phyloP scores from a whole-genome alignment of 495 filamentous ascomycete genomes.

The Lasiosphaeria ovina region DNA sequence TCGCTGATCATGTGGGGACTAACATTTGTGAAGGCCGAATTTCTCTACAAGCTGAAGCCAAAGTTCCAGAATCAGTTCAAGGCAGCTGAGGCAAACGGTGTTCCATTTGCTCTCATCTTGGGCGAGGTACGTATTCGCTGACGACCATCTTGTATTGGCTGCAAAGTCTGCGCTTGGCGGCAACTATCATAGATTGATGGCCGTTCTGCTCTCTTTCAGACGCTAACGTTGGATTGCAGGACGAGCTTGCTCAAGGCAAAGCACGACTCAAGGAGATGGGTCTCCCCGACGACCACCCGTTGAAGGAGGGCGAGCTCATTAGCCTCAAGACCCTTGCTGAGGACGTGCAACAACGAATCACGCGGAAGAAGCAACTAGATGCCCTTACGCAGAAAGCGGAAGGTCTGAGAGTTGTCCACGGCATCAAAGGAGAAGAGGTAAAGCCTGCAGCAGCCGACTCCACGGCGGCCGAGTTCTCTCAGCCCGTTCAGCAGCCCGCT shows the following conservation, averaged over 20 bases:
- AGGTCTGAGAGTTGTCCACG: slow-evolving; percentile 39
- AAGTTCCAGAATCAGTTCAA: slow-evolving; percentile 80
- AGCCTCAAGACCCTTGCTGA: slow-evolving; percentile 53
- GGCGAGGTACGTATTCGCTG: slow-evolving; percentile 42
- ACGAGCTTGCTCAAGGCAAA: slow-evolving; percentile 73
- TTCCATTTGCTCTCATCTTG: slow-evolving; percentile 79
- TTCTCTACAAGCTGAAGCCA: slow-evolving; percentile 75
- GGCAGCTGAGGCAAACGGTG: slow-evolving; percentile 56
- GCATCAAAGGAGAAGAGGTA: slow-evolving; percentile 33
- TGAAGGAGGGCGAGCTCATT: slow-evolving; percentile 63
- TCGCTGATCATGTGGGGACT: slow-evolving; percentile 27
- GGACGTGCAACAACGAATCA: slow-evolving; percentile 51
- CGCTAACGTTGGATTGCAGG: slow-evolving; percentile 49
- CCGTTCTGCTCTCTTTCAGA: slow-evolving; percentile 60
- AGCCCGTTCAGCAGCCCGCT: slow-evolving; percentile 5
- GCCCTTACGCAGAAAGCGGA: slow-evolving; percentile 34
- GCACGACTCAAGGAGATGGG: slow-evolving; percentile 73
- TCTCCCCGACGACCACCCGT: slow-evolving; percentile 72
- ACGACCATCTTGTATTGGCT: not conserved
- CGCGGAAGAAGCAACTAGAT: slow-evolving; percentile 40
- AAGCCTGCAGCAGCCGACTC: slow-evolving; percentile 14
- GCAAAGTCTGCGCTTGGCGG: not conserved
- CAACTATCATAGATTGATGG: slow-evolving; percentile 40
- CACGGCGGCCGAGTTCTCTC: slow-evolving; percentile 14
- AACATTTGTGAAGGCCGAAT: slow-evolving; percentile 66